Percentiles rank a stretch among this genome's conserved stretches.
Evolutionary conservation across 2,329 filamentous ascomycete species (phyloP).

Genomic region (Claviceps spartinae): DNA sequence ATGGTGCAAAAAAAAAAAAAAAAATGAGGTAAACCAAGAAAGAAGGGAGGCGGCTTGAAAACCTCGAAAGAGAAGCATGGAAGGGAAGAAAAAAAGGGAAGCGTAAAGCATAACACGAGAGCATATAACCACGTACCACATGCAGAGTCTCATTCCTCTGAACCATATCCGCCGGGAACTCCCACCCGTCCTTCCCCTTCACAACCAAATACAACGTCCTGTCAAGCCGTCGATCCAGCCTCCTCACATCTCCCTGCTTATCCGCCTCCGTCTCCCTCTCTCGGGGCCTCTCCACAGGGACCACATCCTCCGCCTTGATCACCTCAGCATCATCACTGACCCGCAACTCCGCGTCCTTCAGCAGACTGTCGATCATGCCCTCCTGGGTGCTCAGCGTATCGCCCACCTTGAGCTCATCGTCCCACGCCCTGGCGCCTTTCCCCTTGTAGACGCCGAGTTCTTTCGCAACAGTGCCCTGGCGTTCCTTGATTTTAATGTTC

Average conservation of each 20-base stretch:
- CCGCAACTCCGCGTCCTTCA: slow-evolving; percentile 60
- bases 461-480: slow-evolving; percentile 58
- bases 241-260: slow-evolving; percentile 54
- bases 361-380: slow-evolving; percentile 50
- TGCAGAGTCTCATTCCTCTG: slow-evolving; percentile 63
- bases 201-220: slow-evolving; percentile 82
- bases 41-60: too few species aligned
- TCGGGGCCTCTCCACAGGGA: slow-evolving; percentile 57
- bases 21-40: not conserved
- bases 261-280: slow-evolving; percentile 68
- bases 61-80: not conserved
- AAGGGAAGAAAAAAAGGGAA: not conserved
- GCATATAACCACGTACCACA: slow-evolving; percentile 44
- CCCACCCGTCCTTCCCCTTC: slow-evolving; percentile 63
- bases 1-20: fast-evolving
- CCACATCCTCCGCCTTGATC: slow-evolving; percentile 43
- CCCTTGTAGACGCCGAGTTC: slow-evolving; percentile 79
- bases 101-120: not conserved
- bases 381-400: slow-evolving; percentile 52
- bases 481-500: slow-evolving; percentile 70
- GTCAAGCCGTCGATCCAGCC: slow-evolving; percentile 67
- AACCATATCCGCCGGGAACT: slow-evolving; percentile 64
- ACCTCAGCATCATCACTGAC: slow-evolving; percentile 47
- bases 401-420: slow-evolving; percentile 76
- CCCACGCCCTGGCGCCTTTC: slow-evolving; percentile 60